Percentiles rank a stretch among this genome's conserved stretches.
phyloP scores from a whole-genome alignment of 371 early-diverging fungal species.

The Rhizopus microsporus region DNA sequence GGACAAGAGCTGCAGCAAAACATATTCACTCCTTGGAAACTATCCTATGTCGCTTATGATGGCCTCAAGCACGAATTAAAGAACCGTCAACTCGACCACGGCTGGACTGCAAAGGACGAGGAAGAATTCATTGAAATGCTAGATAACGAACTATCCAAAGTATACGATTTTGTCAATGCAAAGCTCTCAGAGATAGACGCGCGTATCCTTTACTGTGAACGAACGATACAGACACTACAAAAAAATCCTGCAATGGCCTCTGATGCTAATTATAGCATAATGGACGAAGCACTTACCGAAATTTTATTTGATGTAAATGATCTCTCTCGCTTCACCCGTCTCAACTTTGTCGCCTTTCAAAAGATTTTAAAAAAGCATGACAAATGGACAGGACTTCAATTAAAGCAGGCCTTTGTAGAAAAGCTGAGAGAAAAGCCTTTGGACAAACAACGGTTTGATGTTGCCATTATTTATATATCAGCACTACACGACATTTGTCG shows the following conservation, averaged over 20 bases:
- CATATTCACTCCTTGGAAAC: conserved; percentile 22
- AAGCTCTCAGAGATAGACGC: conserved; percentile 19
- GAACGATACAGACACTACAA: conserved; percentile 13
- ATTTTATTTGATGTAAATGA: conserved; percentile 82
- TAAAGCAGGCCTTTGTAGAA: conserved; percentile 10
- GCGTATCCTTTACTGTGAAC: conserved; percentile 23
- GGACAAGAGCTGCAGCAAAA: conserved; percentile 24
- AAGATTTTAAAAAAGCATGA: conserved; percentile 96
- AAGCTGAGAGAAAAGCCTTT: conserved; percentile 14
- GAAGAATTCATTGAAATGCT: conserved; percentile 62
- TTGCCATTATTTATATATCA: conserved; percentile 80
- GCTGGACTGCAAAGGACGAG: conserved; percentile 64
- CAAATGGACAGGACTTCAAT: conserved; percentile 30
- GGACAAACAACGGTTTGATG: conserved; percentile 60
- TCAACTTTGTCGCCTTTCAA: conserved; percentile 93
- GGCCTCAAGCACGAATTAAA: conserved; percentile 23
- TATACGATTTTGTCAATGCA: conserved; percentile 20
- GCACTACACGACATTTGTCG: conserved; percentile 82
- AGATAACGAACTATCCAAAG: conserved; percentile 27
- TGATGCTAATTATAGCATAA: conserved; percentile 50
- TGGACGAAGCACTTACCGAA: conserved; percentile 72
- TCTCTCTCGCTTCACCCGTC: conserved; percentile 82
- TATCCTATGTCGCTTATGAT: conserved; percentile 26
- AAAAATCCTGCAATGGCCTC: conserved; percentile 19
- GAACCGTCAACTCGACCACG: conserved; percentile 21